Evolutionary conservation across 2,329 filamentous ascomycete genomes (phyloP), one percentile per base, ranked within the genome.

Genomic region (Rutstroemia sydowiana): DNA sequence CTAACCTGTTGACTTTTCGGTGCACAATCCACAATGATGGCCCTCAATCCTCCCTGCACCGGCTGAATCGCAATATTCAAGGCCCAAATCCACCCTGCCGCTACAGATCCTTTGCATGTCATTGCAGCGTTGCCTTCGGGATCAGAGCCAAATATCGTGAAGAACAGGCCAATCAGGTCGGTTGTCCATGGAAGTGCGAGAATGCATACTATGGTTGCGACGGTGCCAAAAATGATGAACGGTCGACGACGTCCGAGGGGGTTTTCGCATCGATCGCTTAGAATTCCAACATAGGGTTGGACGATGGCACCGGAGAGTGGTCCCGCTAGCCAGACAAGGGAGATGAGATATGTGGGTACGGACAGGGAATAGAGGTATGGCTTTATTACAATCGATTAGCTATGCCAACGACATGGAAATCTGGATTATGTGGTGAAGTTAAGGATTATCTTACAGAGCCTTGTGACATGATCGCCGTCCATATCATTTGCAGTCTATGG

Each of bases 311-410:
- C 76, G 18, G 73, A 77, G 2, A 78, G 66, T 13, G 76, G 76
- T 13, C 75, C 75, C n/a, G 75, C 75, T 20, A 78, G 75, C 75
- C 75, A 79, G 31, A 78, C 73, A 4, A 77, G 65, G 13, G 75
- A 71, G 20, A 75, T 68, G 48, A 77, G 64, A 8, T 74, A 74
- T 56, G 76, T 77, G 58, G 71, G 74, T 30, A 78, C 66, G 28
- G 75, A 75, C 21, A 79, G 70, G 18, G 74, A 74, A 7, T 77
- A 40, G 23, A 52, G 16, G 30, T 52, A 52, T 21, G 50, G 50
- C 50, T 52, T 39, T 6, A 10, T n/a, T 5, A 4, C 23, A 37
- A 26, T 26, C 8, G 23, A 45, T 50, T 50, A 50, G 40, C 30
- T 20, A 36, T 26, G n/a, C 2, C 5, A 23, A 9, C n/a, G 26